Conservation (phyloP, 163 green algal genomes). For the Scenedesmus sp. region DNA sequence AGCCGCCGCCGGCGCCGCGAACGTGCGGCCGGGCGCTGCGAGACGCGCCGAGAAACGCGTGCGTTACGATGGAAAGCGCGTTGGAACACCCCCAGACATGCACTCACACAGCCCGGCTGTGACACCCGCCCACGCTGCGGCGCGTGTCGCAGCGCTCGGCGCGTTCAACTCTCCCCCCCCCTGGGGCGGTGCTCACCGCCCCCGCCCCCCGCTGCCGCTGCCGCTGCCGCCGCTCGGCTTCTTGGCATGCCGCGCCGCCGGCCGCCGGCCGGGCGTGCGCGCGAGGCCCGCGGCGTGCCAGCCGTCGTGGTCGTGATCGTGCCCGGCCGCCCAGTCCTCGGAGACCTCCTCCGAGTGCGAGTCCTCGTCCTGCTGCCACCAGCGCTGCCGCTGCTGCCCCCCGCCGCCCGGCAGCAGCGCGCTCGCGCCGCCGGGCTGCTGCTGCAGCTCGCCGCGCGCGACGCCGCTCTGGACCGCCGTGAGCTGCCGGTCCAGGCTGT, state of each 20-base stretch:
- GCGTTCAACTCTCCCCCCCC: no score
- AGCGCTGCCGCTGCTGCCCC: background rate
- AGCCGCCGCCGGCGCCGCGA: background rate
- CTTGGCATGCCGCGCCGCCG: conserved; percentile 4
- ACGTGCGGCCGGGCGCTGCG: background rate
- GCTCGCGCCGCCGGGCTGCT: background rate
- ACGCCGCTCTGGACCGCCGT: background rate
- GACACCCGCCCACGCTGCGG: no score
- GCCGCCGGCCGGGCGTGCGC: conserved; percentile 12
- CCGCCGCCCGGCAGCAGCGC: background rate
- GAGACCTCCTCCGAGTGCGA: background rate
- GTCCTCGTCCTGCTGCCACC: conserved; percentile 4
- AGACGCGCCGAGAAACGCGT: background rate
- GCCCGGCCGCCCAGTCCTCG: background rate
- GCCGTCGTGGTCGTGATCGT: background rate
- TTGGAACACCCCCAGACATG: background rate
- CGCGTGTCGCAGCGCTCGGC: no score
- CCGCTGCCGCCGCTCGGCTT: background rate
- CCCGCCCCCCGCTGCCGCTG: conserved; percentile 10
- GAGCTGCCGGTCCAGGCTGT: background rate
- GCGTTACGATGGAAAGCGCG: background rate
- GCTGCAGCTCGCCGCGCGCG: background rate
- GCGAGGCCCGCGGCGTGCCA: conserved; percentile 13
- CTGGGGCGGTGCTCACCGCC: no score
- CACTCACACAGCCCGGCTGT: no score